Evolutionary conservation across 352 stramenopile species (phyloP).

Genomic region (Detonula confervacea): DNA sequence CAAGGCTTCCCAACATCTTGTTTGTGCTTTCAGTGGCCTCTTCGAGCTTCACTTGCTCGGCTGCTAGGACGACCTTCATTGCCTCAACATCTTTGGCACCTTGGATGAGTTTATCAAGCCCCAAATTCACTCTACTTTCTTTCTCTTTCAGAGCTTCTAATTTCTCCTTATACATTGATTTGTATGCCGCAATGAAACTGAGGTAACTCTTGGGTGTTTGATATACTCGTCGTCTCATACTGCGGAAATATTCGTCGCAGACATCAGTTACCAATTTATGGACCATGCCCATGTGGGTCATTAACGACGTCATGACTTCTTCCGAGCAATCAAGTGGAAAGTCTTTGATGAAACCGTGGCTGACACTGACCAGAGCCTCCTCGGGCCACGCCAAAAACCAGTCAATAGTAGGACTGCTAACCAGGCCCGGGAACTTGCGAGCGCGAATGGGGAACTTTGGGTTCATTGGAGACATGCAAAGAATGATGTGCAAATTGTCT

Average conservation of each 20-base stretch:
- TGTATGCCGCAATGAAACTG: constrained; percentile 98
- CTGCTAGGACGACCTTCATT: constrained; percentile 96
- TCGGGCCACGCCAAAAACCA: constrained; percentile 99
- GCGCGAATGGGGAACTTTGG: constrained; percentile 96
- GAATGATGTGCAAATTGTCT: constrained; percentile 97
- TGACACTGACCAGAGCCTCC: constrained; percentile 96
- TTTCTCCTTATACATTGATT: constrained; percentile 92
- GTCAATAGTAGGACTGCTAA: constrained; percentile 97
- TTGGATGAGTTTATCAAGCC: constrained; percentile 97
- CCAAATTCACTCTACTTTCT: constrained; percentile 95
- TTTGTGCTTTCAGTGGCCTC: constrained; percentile 97
- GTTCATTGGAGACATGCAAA: constrained; percentile 99
- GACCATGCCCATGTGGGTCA: constrained; percentile 98
- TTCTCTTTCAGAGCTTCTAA: constrained; percentile 91
- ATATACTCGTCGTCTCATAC: constrained; percentile 96
- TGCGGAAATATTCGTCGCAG: constrained; percentile 98
- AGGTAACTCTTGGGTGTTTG: constrained; percentile 99
- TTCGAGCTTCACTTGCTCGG: constrained; percentile 96
- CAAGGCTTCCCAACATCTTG: constrained; percentile 95
- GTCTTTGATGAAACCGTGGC: constrained; percentile 95
- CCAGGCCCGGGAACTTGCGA: constrained; percentile 96
- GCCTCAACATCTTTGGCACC: constrained; percentile 95
- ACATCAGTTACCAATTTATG: constrained; percentile 96
- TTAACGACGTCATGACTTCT: constrained; percentile 88
- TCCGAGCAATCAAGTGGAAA: constrained; percentile 93